Conservation (phyloP, 495 filamentous ascomycete species). For the Cairneyella variabilis region DNA sequence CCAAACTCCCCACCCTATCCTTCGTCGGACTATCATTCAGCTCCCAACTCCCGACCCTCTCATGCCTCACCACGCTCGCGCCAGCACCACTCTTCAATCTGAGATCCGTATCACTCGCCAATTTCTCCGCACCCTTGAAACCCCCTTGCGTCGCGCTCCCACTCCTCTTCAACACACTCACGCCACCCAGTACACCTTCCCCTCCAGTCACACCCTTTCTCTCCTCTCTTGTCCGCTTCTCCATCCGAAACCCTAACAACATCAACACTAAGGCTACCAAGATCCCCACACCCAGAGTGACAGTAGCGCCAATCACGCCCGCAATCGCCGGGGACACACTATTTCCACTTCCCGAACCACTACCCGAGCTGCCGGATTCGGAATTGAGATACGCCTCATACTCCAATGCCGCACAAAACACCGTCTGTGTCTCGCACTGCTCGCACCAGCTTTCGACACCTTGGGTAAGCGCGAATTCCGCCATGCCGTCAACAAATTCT, state of each 20-base stretch:
- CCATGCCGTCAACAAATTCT: conserved; percentile 53
- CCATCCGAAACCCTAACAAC: conserved; percentile 39
- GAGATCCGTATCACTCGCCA: conserved; percentile 48
- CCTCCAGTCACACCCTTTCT: conserved; percentile 11
- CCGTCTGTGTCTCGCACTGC: conserved; percentile 47
- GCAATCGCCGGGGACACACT: conserved; percentile 27
- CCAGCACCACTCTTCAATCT: conserved; percentile 25
- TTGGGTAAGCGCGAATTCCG: conserved; percentile 44
- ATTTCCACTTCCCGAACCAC: background rate
- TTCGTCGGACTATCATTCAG: conserved; percentile 29
- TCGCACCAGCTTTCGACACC: conserved; percentile 59
- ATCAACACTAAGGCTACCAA: conserved; percentile 19
- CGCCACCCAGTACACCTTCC: background rate
- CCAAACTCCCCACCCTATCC: conserved; percentile 4
- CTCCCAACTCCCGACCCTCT: conserved; percentile 52
- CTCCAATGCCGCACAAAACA: conserved; percentile 53
- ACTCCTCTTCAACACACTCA: conserved; percentile 14
- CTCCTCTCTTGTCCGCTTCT: background rate
- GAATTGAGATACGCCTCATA: no score
- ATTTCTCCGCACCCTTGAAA: conserved; percentile 46
- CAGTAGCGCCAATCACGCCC: conserved; percentile 61
- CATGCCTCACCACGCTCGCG: conserved; percentile 34
- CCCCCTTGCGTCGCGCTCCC: conserved; percentile 31
- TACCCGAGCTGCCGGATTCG: background rate
- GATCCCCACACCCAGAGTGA: conserved; percentile 53